Percentiles rank a stretch among this genome's conserved stretches.
Evolutionary conservation across 768 basidiomycete genomes (phyloP).

Genomic region (Holtermanniella nyarrowii): DNA sequence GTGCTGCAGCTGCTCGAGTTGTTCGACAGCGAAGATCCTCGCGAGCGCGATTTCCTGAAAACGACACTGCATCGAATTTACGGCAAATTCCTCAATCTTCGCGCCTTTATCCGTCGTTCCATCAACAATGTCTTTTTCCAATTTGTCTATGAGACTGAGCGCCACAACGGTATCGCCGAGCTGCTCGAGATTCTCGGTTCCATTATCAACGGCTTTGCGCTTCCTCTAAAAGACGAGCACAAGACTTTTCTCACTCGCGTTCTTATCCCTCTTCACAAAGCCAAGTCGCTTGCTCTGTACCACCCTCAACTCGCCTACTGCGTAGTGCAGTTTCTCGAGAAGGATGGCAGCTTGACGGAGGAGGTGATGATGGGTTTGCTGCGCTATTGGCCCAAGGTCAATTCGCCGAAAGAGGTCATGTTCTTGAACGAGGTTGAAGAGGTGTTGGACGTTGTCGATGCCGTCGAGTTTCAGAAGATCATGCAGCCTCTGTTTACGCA

Average conservation of each 20-base stretch:
- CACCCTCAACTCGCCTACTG: conserved; percentile 99
- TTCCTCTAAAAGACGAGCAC: conserved; percentile 98
- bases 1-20: conserved; percentile 92
- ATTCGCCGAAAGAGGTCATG: conserved; percentile 99
- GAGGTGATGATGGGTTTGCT: conserved; percentile 94
- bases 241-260: conserved; percentile 92
- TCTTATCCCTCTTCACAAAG: conserved; percentile 93
- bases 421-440: conserved; percentile 99
- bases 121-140: conserved; percentile 99
- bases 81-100: conserved; percentile 96
- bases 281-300: conserved; percentile 91
- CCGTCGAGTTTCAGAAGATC: conserved; percentile 90
- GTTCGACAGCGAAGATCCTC: conserved; percentile 96
- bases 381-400: conserved; percentile 98
- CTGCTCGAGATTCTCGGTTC: conserved; percentile 95
- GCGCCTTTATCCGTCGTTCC: conserved; percentile 94
- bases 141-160: conserved; percentile 96
- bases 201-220: conserved; percentile 97
- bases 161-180: conserved; percentile 98
- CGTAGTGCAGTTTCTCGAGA: conserved; percentile 96
- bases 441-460: conserved; percentile 95
- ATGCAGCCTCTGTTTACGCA: conserved; percentile 86
- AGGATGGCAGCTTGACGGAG: conserved; percentile 81
- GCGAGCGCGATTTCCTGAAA: conserved; percentile 98
- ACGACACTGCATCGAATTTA: conserved; percentile 98